Conservation (phyloP, 2,329 filamentous ascomycete species). For the Epichloe uncinata region DNA sequence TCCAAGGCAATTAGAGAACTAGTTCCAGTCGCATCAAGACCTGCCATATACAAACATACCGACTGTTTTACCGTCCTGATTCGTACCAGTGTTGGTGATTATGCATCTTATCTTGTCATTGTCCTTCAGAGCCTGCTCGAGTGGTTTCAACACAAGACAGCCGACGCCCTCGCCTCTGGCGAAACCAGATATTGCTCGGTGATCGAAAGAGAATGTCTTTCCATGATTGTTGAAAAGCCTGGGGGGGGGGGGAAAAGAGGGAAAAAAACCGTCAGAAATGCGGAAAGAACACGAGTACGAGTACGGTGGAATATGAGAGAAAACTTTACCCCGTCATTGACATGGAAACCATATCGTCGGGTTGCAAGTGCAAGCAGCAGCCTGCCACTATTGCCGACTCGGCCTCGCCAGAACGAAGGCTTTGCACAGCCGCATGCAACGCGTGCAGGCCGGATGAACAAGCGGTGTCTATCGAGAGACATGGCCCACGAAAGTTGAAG, state of each 20-base stretch:
- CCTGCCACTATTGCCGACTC: conserved; percentile 33
- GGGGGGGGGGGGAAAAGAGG: no score
- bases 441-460: conserved; percentile 38
- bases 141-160: conserved; percentile 42
- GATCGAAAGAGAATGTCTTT: conserved; percentile 30
- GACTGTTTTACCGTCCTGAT: conserved; percentile 39
- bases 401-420: conserved; percentile 32
- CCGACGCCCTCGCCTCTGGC: conserved; percentile 47
- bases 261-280: background rate
- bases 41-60: conserved; percentile 3
- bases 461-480: conserved; percentile 38
- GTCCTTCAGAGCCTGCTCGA: conserved; percentile 39
- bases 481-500: conserved; percentile 40
- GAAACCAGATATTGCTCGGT: conserved; percentile 32
- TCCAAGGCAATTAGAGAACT: conserved; percentile 15
- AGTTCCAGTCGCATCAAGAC: no score
- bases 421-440: conserved; percentile 36
- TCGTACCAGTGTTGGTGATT: conserved; percentile 35
- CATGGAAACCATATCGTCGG: conserved; percentile 24
- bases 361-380: conserved; percentile 33
- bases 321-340: conserved; percentile 16
- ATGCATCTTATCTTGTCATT: conserved; percentile 40
- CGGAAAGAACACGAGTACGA: background rate
- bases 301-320: no score
- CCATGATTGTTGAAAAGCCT: conserved; percentile 34